These are phyloP conservation scores for Pichia thaimueangensis DNA, from an alignment of 805 yeast species.

Conservation along the genomic window DNA sequence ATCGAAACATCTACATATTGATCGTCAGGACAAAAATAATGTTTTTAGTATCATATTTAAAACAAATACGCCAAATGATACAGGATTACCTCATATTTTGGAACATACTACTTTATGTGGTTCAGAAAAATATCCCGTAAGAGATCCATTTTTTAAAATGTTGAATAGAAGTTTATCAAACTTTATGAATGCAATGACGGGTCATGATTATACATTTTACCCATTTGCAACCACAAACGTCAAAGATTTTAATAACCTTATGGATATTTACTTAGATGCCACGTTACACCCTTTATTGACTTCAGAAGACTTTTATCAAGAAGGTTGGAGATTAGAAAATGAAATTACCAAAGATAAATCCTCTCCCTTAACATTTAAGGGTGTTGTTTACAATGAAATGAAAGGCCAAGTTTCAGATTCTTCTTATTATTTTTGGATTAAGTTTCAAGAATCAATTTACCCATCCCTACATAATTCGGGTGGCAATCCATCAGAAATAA, in stretches of 20 bases:
- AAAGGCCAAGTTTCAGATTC: slow-evolving; percentile 93
- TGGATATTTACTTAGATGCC: slow-evolving; percentile 83
- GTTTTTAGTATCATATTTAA: slow-evolving; percentile 87
- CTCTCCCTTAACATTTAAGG: slow-evolving; percentile 72
- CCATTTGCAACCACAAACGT: slow-evolving; percentile 93
- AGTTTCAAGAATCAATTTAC: slow-evolving; percentile 75
- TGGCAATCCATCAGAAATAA: slow-evolving; percentile 83
- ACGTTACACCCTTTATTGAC: slow-evolving; percentile 76
- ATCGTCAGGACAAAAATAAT: slow-evolving; percentile 74
- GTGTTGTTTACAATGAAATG: slow-evolving; percentile 98
- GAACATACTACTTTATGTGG: slow-evolving; percentile 98
- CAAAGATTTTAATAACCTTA: slow-evolving; percentile 73
- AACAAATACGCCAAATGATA: slow-evolving; percentile 90
- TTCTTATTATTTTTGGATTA: slow-evolving; percentile 76
- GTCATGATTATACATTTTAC: slow-evolving; percentile 89
- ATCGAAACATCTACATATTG: slow-evolving; percentile 78
- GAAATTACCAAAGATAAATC: slow-evolving; percentile 47
- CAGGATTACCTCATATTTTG: slow-evolving; percentile 93
- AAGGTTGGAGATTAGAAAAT: slow-evolving; percentile 95
- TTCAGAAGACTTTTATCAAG: slow-evolving; percentile 82
- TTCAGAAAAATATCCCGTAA: slow-evolving; percentile 80
- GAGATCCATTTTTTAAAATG: slow-evolving; percentile 98
- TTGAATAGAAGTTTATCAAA: slow-evolving; percentile 87
- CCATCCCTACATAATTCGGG: slow-evolving; percentile 87
- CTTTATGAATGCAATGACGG: slow-evolving; percentile 99